These are phyloP conservation scores for Skeletonema tropicum DNA, from an alignment of 108 stramenopile species.

Conservation along the genomic window DNA sequence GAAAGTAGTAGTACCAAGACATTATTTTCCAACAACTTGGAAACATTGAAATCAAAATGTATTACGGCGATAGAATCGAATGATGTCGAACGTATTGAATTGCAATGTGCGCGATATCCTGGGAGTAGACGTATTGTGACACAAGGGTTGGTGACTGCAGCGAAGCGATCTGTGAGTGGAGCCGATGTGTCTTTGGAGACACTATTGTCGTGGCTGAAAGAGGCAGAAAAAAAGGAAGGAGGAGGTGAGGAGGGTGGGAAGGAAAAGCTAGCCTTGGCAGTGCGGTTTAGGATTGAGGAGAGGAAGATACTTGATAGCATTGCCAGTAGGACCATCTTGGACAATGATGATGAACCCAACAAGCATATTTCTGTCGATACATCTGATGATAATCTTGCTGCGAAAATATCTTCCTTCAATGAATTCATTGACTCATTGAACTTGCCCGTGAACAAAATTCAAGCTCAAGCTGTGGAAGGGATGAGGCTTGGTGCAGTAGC, in stretches of 20 bases:
- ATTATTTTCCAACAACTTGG: background rate
- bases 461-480: conserved; percentile 30
- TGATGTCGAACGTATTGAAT: conserved; percentile 32
- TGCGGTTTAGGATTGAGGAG: conserved; percentile 59
- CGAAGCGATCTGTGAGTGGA: conserved; percentile 6
- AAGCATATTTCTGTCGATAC: background rate
- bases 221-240: conserved; percentile 8
- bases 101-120: conserved; percentile 49
- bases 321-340: background rate
- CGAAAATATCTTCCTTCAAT: conserved; percentile 44
- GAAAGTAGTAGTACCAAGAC: background rate
- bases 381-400: conserved; percentile 22
- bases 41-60: conserved; percentile 21
- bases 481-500: conserved; percentile 66
- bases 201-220: conserved; percentile 7
- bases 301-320: conserved; percentile 37
- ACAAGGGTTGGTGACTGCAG: conserved; percentile 25
- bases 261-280: conserved; percentile 29
- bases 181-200: conserved; percentile 2
- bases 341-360: background rate
- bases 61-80: conserved; percentile 32
- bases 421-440: conserved; percentile 44
- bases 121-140: conserved; percentile 25
- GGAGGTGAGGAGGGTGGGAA: background rate
- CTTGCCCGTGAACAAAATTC: conserved; percentile 50